Percentiles rank a stretch among this genome's conserved stretches.
These are phyloP conservation scores for Chalaropsis ovoidea DNA, from an alignment of 2,329 filamentous ascomycete species.

Conservation along the genomic window DNA sequence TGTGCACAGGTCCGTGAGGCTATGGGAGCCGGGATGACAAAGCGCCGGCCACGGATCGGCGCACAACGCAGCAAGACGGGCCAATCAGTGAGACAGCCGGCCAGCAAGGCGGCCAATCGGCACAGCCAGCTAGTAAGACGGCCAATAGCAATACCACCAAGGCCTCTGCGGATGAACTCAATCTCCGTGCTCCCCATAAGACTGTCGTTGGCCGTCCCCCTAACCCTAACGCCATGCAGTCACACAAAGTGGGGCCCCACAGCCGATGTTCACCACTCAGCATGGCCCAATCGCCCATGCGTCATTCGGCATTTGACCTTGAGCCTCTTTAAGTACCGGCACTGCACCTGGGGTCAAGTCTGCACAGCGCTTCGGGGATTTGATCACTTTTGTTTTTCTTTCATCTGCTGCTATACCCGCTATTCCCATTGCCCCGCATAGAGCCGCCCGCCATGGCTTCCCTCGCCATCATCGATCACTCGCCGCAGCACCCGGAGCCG, in stretches of 20 bases:
- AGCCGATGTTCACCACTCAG: conserved; percentile 12
- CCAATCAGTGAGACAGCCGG: too few species aligned
- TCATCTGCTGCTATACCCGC: too few species aligned
- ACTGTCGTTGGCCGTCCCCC: background rate
- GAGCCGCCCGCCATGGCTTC: conserved; percentile 38
- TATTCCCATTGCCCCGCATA: background rate
- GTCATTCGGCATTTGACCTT: background rate
- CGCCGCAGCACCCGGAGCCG: conserved; percentile 71
- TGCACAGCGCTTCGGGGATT: background rate
- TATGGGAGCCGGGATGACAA: too few species aligned
- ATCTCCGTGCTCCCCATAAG: background rate
- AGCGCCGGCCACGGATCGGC: too few species aligned
- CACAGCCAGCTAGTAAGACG: too few species aligned
- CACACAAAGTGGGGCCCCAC: conserved; percentile 17
- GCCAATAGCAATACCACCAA: background rate
- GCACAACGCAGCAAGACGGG: too few species aligned
- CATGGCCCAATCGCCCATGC: background rate
- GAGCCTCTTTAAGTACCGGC: background rate
- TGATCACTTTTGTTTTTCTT: background rate
- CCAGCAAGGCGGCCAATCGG: too few species aligned
- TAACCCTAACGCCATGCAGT: conserved; percentile 4
- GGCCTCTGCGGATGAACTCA: background rate
- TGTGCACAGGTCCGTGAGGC: too few species aligned
- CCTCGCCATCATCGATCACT: conserved; percentile 59
- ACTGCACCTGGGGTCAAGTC: background rate